Conservation (phyloP, 2,329 filamentous ascomycete species). For the Paecilomyces dactylethromorphus region DNA sequence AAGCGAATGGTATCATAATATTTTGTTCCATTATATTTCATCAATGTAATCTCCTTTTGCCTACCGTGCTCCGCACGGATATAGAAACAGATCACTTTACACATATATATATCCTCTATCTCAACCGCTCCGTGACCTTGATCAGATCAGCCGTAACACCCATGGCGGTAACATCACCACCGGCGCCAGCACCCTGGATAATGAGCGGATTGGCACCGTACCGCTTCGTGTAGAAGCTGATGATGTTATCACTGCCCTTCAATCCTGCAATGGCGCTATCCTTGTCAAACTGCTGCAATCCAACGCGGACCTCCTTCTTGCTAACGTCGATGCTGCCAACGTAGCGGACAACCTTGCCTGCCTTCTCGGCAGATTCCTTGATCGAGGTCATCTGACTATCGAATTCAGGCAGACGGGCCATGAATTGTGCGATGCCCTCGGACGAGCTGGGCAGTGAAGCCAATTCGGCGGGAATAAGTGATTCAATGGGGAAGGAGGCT, state of each 20-base stretch:
- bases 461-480: slow-evolving; percentile 81
- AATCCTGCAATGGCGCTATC: slow-evolving; percentile 88
- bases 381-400: slow-evolving; percentile 85
- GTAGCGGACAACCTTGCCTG: slow-evolving; percentile 88
- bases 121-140: slow-evolving; percentile 73
- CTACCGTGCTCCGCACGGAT: not conserved
- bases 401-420: slow-evolving; percentile 71
- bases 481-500: slow-evolving; percentile 87
- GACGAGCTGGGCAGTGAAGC: slow-evolving; percentile 59
- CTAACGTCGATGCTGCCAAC: slow-evolving; percentile 87
- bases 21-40: not conserved
- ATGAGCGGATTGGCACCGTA: slow-evolving; percentile 89
- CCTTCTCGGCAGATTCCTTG: slow-evolving; percentile 75
- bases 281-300: slow-evolving; percentile 79
- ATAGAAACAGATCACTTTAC: not conserved
- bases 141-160: slow-evolving; percentile 90
- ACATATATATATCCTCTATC: not conserved
- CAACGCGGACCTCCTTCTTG: slow-evolving; percentile 80
- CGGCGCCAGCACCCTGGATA: slow-evolving; percentile 88
- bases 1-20: not conserved
- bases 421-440: slow-evolving; percentile 69
- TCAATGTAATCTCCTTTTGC: not conserved
- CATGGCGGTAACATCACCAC: slow-evolving; percentile 95
- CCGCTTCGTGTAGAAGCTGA: slow-evolving; percentile 94
- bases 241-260: slow-evolving; percentile 98